These are phyloP conservation scores for Neospermospora avenae DNA, from an alignment of 2,329 filamentous ascomycete species.

Conservation along the genomic window DNA sequence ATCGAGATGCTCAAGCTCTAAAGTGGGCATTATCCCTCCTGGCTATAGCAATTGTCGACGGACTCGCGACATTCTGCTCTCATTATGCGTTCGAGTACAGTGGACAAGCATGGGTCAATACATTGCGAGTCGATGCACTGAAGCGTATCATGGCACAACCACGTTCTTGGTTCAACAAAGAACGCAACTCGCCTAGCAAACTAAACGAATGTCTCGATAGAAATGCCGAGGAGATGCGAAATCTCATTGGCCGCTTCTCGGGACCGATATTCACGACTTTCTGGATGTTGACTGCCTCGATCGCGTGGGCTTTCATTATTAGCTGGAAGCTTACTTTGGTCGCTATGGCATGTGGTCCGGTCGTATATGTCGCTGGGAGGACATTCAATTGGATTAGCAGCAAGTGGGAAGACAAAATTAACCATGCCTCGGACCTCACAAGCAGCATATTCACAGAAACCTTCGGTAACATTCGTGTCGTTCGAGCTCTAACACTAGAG, in stretches of 20 bases:
- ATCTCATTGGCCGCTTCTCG: constrained; percentile 74
- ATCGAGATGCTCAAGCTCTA: constrained; percentile 21
- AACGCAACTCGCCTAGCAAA: constrained; percentile 58
- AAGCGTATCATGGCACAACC: constrained; percentile 71
- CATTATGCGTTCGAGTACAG: constrained; percentile 70
- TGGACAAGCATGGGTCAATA: constrained; percentile 75
- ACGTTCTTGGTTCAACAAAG: constrained; percentile 71
- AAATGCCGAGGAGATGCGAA: constrained; percentile 83
- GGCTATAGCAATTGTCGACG: constrained; percentile 64
- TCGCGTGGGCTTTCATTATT: constrained; percentile 70
- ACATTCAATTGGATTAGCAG: constrained; percentile 62
- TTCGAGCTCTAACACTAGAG: constrained; percentile 73
- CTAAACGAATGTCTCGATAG: constrained; percentile 73
- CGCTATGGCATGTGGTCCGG: constrained; percentile 63
- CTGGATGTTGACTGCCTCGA: constrained; percentile 64
- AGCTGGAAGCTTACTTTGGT: constrained; percentile 83
- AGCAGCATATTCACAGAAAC: constrained; percentile 69
- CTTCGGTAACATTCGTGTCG: constrained; percentile 74
- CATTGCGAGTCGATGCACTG: constrained; percentile 65
- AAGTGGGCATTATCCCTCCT: constrained; percentile 70
- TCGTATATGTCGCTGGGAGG: constrained; percentile 64
- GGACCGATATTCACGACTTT: constrained; percentile 65
- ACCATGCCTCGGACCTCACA: constrained; percentile 57
- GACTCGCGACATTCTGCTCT: constrained; percentile 59
- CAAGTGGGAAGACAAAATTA: constrained; percentile 69